Conservation (phyloP, 768 basidiomycete genomes). For the Panaeolus papilionaceus region DNA sequence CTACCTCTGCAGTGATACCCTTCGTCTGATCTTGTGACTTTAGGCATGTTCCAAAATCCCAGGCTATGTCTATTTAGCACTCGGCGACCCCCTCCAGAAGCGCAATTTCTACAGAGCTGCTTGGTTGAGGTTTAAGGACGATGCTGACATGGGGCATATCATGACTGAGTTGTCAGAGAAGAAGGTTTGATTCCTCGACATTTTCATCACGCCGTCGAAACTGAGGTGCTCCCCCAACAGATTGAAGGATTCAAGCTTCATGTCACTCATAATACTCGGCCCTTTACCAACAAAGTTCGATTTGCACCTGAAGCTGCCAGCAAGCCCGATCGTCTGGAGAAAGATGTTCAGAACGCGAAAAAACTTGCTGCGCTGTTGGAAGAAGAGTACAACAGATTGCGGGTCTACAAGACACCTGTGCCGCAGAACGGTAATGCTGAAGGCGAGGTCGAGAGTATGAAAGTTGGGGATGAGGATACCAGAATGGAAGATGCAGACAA, state of each 20-base stretch:
- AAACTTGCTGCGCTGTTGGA: constrained; percentile 77
- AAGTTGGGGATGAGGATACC: constrained; percentile 38
- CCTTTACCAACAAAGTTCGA: constrained; percentile 79
- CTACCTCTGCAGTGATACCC: constrained; percentile 17
- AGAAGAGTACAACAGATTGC: constrained; percentile 64
- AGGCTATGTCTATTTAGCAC: constrained; percentile 87
- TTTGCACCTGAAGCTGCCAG: constrained; percentile 85
- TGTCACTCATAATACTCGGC: constrained; percentile 80
- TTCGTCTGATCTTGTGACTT: constrained; percentile 16
- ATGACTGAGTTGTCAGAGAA: constrained; percentile 80
- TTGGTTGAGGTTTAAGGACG: constrained; percentile 88
- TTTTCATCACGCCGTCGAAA: constrained; percentile 12
- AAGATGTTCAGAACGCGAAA: constrained; percentile 81
- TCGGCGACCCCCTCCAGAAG: constrained; percentile 93
- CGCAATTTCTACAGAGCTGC: constrained; percentile 94
- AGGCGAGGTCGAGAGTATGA: constrained; percentile 26
- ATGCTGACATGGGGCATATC: constrained; percentile 79
- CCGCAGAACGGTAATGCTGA: constrained; percentile 34
- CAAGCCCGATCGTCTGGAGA: constrained; percentile 78
- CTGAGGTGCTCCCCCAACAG: constrained; percentile 44
- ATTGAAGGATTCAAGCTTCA: constrained; percentile 96
- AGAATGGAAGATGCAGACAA: constrained; percentile 39
- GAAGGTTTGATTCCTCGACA: constrained; percentile 60
- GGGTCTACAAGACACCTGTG: constrained; percentile 42
- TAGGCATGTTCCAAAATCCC: constrained; percentile 80